phyloP scores from a whole-genome alignment of 2,329 filamentous ascomycete genomes.

The Aspergillus latus region DNA sequence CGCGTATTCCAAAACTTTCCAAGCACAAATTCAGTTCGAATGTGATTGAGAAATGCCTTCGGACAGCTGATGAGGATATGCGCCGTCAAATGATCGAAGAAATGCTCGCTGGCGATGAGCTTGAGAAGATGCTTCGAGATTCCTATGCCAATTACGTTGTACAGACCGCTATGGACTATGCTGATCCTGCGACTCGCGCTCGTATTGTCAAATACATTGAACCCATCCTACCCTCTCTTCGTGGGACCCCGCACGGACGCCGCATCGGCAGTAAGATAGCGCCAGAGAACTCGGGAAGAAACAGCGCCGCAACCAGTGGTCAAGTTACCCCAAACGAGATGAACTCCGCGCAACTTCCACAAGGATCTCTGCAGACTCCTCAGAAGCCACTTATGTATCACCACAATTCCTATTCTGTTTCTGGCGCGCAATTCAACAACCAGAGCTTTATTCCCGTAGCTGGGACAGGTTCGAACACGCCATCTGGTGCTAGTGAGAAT shows the following conservation, averaged over 20 bases:
- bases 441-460: constrained; percentile 26
- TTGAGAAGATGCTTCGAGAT: constrained; percentile 86
- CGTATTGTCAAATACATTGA: constrained; percentile 81
- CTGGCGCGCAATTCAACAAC: constrained; percentile 28
- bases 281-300: constrained; percentile 49
- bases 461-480: constrained; percentile 27
- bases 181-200: constrained; percentile 69
- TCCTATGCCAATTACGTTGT: constrained; percentile 97
- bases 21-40: constrained; percentile 99
- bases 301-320: constrained; percentile 40
- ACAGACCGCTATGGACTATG: constrained; percentile 89
- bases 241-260: constrained; percentile 89
- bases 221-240: constrained; percentile 78
- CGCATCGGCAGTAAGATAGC: constrained; percentile 87
- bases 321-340: constrained; percentile 43
- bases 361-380: constrained; percentile 30
- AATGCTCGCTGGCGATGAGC: constrained; percentile 70
- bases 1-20: constrained; percentile 69
- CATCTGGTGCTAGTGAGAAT: constrained; percentile 30
- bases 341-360: constrained; percentile 35
- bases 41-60: constrained; percentile 93
- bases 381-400: constrained; percentile 34
- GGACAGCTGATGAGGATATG: constrained; percentile 72
- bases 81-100: constrained; percentile 83
- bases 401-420: constrained; percentile 26